phyloP scores from a whole-genome alignment of 73 alveolate species.

The Tetrahymena elliotti region DNA sequence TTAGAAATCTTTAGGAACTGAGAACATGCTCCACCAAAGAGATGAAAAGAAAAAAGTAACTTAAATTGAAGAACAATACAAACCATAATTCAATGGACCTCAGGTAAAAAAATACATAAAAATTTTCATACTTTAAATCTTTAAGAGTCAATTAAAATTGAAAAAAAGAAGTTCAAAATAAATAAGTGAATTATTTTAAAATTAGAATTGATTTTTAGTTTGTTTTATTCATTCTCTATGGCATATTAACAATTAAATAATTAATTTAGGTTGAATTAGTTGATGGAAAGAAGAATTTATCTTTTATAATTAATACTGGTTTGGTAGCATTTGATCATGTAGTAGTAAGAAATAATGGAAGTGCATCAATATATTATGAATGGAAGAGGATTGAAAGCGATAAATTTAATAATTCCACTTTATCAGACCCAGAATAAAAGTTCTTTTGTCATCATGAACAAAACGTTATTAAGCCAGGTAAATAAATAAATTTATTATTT shows the following conservation, averaged over 20 bases:
- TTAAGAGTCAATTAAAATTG: background rate
- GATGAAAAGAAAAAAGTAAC: background rate
- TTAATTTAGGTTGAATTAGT: background rate
- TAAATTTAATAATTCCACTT: conserved; percentile 45
- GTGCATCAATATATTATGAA: conserved; percentile 67
- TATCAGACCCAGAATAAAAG: conserved; percentile 54
- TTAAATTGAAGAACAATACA: background rate
- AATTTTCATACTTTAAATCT: background rate
- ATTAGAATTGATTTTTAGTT: background rate
- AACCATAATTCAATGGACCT: background rate
- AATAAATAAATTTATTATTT: background rate
- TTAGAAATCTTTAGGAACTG: background rate
- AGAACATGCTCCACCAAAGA: background rate
- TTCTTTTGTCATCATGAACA: conserved; percentile 68
- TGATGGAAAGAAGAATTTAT: conserved; percentile 14
- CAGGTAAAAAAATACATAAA: background rate
- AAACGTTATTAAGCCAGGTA: conserved; percentile 58
- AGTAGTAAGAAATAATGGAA: conserved; percentile 60
- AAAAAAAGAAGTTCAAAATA: background rate
- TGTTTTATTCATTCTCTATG: background rate
- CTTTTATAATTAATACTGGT: conserved; percentile 32
- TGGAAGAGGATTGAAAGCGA: conserved; percentile 64
- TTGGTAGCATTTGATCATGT: conserved; percentile 47
- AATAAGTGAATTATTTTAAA: background rate
- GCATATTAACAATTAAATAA: background rate